phyloP scores from a whole-genome alignment of 116 monocot species.

The Iris pallida region DNA sequence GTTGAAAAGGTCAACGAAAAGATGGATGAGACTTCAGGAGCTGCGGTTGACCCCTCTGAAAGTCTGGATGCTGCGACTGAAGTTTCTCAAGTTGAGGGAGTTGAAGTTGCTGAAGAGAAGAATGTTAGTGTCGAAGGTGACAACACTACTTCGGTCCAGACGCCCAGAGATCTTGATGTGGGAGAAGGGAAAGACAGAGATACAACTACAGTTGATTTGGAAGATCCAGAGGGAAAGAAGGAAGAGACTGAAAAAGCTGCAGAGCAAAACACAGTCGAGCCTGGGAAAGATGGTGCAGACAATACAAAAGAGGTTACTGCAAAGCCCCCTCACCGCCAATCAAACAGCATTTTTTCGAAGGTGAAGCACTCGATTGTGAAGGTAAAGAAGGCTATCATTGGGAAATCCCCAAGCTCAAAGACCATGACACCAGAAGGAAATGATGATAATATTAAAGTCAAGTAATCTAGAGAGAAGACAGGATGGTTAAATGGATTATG shows the following conservation, averaged over 20 bases:
- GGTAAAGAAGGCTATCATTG: constrained; percentile 53
- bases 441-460: constrained; percentile 4
- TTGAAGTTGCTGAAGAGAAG: constrained; percentile 9
- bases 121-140: constrained; percentile 10
- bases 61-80: neutral
- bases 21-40: constrained; percentile 2
- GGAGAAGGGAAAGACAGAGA: neutral
- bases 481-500: no score
- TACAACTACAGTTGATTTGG: constrained; percentile 1
- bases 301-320: constrained; percentile 20
- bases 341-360: constrained; percentile 43
- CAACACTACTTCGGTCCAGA: constrained; percentile 10
- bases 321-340: constrained; percentile 21
- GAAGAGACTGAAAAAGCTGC: constrained; percentile 13
- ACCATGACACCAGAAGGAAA: constrained; percentile 23
- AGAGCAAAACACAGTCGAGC: constrained; percentile 6
- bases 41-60: neutral
- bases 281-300: constrained; percentile 16
- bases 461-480: neutral
- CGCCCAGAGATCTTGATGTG: neutral
- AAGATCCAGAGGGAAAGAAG: neutral
- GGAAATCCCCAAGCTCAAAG: constrained; percentile 44
- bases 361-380: constrained; percentile 56
- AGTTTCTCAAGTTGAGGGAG: neutral
- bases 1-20: neutral